Percentiles rank a stretch among this genome's conserved stretches.
Conservation (phyloP, 2,329 filamentous ascomycete genomes). For the Pyrenophora teres region DNA sequence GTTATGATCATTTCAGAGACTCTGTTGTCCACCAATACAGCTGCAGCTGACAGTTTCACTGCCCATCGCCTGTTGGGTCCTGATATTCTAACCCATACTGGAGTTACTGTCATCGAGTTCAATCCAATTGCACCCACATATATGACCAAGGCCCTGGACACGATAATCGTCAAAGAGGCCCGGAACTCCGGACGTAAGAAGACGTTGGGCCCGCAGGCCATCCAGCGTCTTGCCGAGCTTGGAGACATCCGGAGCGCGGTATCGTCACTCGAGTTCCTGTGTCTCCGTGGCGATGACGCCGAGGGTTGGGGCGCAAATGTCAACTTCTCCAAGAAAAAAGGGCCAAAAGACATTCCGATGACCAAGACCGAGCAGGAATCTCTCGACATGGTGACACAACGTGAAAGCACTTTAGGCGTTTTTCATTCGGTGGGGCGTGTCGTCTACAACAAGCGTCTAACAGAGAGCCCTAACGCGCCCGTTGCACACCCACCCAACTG, state of each 20-base stretch:
- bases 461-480: constrained; percentile 41
- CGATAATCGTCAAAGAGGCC: constrained; percentile 84
- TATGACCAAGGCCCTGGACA: constrained; percentile 80
- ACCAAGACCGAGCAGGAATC: constrained; percentile 81
- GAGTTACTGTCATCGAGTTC: constrained; percentile 83
- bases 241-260: constrained; percentile 94
- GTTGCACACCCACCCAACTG: constrained; percentile 53
- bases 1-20: constrained; percentile 93
- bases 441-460: constrained; percentile 88
- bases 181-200: constrained; percentile 73
- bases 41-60: constrained; percentile 88
- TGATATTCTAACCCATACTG: constrained; percentile 80
- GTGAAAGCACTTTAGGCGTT: constrained; percentile 88
- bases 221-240: constrained; percentile 80
- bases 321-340: constrained; percentile 63
- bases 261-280: constrained; percentile 89
- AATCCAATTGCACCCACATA: constrained; percentile 88
- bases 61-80: constrained; percentile 87
- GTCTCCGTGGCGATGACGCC: constrained; percentile 76
- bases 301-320: constrained; percentile 83
- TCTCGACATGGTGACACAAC: constrained; percentile 78
- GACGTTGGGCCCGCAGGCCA: constrained; percentile 76
- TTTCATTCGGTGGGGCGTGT: constrained; percentile 97
- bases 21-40: constrained; percentile 80
- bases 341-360: constrained; percentile 62